Percentiles rank a stretch among this genome's conserved stretches.
Conservation (phyloP, 1,284 basidiomycete genomes). For the Pseudozyma tsukubaensis region DNA sequence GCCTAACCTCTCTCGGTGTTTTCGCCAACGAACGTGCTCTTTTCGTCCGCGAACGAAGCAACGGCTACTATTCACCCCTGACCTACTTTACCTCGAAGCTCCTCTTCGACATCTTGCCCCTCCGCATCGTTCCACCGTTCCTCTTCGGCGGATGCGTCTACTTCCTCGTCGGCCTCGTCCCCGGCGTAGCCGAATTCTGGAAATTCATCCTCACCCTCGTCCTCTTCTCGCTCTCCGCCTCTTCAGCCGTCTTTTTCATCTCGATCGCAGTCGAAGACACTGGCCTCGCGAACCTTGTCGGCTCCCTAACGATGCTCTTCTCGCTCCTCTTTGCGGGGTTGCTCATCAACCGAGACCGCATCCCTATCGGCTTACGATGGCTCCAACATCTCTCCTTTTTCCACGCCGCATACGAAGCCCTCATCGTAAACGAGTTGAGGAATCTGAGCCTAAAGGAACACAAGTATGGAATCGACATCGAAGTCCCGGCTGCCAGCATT, state of each 20-base stretch:
- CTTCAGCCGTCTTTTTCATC: constrained; percentile 87
- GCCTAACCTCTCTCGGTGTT: constrained; percentile 87
- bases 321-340: constrained; percentile 94
- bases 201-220: constrained; percentile 88
- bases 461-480: constrained; percentile 60
- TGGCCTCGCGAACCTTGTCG: constrained; percentile 90
- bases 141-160: constrained; percentile 95
- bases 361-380: constrained; percentile 81
- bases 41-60: constrained; percentile 96
- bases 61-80: constrained; percentile 94
- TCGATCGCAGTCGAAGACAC: constrained; percentile 86
- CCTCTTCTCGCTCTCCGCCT: constrained; percentile 92
- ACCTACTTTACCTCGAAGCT: constrained; percentile 96
- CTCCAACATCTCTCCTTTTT: constrained; percentile 93
- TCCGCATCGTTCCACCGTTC: constrained; percentile 91
- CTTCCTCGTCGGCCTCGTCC: constrained; percentile 89
- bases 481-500: constrained; percentile 56
- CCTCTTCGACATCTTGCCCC: constrained; percentile 92
- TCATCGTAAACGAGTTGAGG: constrained; percentile 92
- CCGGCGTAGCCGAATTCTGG: constrained; percentile 89
- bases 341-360: constrained; percentile 90
- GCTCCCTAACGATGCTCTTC: constrained; percentile 91
- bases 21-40: constrained; percentile 93
- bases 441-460: constrained; percentile 89
- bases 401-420: constrained; percentile 97